Evolutionary conservation across 129 eudicot species (phyloP).

Genomic region (Chrysanthemum makinoi): DNA sequence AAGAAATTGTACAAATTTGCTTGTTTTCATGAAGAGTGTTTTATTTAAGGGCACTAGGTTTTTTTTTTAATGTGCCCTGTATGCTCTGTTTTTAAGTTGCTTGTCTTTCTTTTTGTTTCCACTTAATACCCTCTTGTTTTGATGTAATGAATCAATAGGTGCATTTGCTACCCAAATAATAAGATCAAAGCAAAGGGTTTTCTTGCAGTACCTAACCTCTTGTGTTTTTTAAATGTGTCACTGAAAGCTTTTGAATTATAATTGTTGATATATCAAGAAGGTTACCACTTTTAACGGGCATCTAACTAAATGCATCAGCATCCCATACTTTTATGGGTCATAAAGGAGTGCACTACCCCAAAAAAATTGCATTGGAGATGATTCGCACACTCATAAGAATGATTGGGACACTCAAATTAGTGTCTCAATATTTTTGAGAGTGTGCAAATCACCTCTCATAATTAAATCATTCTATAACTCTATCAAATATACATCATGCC

Average conservation of each 20-base stretch:
- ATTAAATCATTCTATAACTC: no score
- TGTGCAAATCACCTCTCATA: no score
- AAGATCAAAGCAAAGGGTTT: neutral
- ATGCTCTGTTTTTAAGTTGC: neutral
- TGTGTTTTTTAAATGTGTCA: neutral
- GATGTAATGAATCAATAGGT: constrained; percentile 5
- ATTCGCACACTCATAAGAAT: no score
- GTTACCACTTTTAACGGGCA: no score
- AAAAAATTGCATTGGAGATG: no score
- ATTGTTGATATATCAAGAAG: neutral
- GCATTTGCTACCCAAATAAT: constrained; percentile 4
- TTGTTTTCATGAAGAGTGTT: neutral
- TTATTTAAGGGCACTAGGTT: constrained; percentile 26
- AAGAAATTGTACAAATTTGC: constrained; percentile 33
- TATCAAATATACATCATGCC: no score
- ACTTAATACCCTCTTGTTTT: constrained; percentile 8
- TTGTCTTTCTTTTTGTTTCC: neutral
- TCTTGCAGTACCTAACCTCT: neutral
- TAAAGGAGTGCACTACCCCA: no score
- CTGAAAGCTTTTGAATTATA: neutral
- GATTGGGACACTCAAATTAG: no score
- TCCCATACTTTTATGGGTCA: no score
- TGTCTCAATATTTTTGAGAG: no score
- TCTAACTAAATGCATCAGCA: no score
- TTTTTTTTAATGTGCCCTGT: constrained; percentile 31